Base-by-base conservation (phyloP, 768 basidiomycete genomes). In the Austroboletus eburneus region DNA sequence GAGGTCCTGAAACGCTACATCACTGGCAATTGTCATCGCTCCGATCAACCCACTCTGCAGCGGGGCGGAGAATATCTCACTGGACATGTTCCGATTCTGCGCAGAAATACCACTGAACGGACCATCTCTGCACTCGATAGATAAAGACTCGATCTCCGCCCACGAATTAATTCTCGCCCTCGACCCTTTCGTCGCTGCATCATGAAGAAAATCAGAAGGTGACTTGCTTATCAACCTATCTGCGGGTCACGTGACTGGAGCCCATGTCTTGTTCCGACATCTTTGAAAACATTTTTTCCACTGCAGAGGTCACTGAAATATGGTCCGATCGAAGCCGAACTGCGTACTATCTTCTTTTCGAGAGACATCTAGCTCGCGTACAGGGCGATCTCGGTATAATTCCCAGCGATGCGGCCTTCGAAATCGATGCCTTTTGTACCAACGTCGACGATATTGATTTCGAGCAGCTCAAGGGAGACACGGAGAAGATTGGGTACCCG, bases 401-500 rank as follows among this genome's bases (percentile, higher is more conserved):
- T 45, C 72, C 74, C 3, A 42, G 54, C 5, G 58, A 69, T 18
- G 69, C 75, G 22, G 72, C 68, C 17, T 46, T 59, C 7, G 60
- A 56, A 29, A 72, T 75, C 40, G 39, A 52, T 29, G 46, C 56
- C 5, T 72, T 66, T 46, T 75, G 71, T 49, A 17, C 47, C 16
- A 42, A 62, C 23, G 57, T 70, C n/a, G 43, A 62, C 14, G 55
- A 71, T 16, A 63, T 76, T 32, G 60, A 74, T 45, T 68, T 72
- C 55, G 58, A 63, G 22, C 57, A 69, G 43, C 60, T 75, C 37
- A 69, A 55, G 39, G 63, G 51, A 39, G 69, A 72, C 23, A 76
- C 71, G 5, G 65, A 66, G 46, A 64, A 54, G 46, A 75, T 75
- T 10, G 74, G 74, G 3, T 74, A 74, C 49, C 73, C 75, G 1